Evolutionary conservation across 2,329 filamentous ascomycete genomes (phyloP).

Genomic region (Diaporthe amygdali): DNA sequence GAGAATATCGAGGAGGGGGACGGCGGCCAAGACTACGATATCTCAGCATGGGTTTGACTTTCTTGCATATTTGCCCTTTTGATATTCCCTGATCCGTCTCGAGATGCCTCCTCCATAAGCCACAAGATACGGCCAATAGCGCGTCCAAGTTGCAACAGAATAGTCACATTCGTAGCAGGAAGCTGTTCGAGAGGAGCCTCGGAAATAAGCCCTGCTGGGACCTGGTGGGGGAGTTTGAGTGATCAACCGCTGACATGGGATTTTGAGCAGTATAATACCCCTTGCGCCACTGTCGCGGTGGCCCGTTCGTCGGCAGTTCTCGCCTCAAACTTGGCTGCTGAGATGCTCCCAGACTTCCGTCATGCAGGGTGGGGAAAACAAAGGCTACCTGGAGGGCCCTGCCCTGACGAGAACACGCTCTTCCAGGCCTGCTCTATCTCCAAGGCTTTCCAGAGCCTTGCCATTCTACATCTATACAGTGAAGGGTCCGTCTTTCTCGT

Average conservation of each 20-base stretch:
- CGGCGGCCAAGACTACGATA: not conserved
- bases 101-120: too few species aligned
- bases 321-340: not conserved
- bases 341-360: not conserved
- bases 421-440: constrained; percentile 22
- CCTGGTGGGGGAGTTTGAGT: not conserved
- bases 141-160: too few species aligned
- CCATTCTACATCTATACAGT: constrained; percentile 15
- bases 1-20: not conserved
- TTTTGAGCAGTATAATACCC: constrained; percentile 13
- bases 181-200: not conserved
- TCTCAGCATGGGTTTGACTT: constrained; percentile 9
- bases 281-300: constrained; percentile 12
- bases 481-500: constrained; percentile 1
- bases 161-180: too few species aligned
- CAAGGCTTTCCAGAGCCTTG: constrained; percentile 23
- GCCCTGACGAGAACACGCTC: constrained; percentile 17
- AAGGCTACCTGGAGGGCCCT: not conserved
- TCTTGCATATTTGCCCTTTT: too few species aligned
- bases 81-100: too few species aligned
- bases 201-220: not conserved
- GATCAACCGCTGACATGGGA: not conserved
- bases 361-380: constrained; percentile 14
- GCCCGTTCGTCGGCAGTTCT: not conserved
- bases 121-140: too few species aligned